phyloP scores from a whole-genome alignment of 331 rosid genomes.

The Pyrus hybrid region DNA sequence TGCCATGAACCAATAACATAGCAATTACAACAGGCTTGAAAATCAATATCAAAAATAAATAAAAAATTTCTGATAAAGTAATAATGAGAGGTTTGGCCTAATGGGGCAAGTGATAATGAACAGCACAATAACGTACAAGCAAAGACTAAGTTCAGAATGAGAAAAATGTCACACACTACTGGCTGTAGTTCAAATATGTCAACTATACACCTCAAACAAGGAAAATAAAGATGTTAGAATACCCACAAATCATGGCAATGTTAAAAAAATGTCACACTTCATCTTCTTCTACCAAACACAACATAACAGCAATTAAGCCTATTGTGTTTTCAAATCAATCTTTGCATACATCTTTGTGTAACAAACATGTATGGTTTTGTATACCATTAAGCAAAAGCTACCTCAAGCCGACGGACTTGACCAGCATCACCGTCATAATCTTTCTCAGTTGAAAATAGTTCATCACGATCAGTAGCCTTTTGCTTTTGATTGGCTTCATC shows the following conservation, averaged over 20 bases:
- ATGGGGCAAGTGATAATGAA: neutral
- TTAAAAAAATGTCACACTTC: neutral
- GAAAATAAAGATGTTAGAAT: neutral
- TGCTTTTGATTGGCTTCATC: constrained; percentile 45
- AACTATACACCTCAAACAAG: neutral
- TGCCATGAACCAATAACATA: neutral
- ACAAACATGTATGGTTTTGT: neutral
- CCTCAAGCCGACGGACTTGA: constrained; percentile 77
- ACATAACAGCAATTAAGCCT: neutral
- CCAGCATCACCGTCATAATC: constrained; percentile 38
- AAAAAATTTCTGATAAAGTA: neutral
- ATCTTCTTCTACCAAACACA: neutral
- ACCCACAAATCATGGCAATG: neutral
- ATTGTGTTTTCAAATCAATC: neutral
- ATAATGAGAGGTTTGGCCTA: neutral
- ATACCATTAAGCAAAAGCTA: constrained; percentile 28
- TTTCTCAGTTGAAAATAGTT: constrained; percentile 25
- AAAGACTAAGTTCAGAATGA: neutral
- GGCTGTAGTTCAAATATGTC: neutral
- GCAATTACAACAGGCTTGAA: neutral
- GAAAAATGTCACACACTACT: neutral
- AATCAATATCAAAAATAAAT: neutral
- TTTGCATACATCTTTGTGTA: neutral
- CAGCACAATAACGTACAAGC: neutral
- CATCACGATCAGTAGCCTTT: constrained; percentile 42